phyloP scores from a whole-genome alignment of 768 basidiomycete genomes.

The Auricularia sp. region DNA sequence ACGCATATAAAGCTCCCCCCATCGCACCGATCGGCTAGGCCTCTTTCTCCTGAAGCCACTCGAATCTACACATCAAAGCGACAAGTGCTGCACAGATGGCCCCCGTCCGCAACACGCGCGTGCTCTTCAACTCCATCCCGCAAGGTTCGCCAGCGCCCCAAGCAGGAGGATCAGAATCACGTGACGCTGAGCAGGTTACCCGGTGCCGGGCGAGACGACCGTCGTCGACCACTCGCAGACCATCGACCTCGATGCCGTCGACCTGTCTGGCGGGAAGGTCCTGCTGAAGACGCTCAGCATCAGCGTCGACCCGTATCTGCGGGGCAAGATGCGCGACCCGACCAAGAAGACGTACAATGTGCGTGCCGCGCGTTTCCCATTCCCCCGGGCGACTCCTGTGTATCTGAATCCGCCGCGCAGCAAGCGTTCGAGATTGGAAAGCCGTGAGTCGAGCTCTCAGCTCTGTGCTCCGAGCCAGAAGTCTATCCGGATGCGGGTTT shows the following conservation, averaged over 20 bases:
- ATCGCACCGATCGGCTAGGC: too few relatives aligned
- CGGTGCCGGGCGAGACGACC: conserved; percentile 31
- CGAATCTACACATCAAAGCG: too few relatives aligned
- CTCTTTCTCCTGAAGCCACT: too few relatives aligned
- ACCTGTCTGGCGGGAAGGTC: conserved; percentile 34
- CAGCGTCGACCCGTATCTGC: conserved; percentile 36
- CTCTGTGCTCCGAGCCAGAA: too few relatives aligned
- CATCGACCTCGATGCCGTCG: conserved; percentile 41
- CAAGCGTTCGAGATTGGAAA: not conserved
- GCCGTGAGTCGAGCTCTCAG: not conserved
- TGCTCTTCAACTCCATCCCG: not conserved
- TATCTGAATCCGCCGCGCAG: not conserved
- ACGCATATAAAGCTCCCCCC: too few relatives aligned
- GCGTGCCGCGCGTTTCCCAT: not conserved
- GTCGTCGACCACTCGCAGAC: conserved; percentile 33
- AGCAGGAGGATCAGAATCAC: not conserved
- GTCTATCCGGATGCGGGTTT: not conserved
- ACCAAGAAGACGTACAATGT: not conserved
- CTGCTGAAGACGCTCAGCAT: conserved; percentile 41
- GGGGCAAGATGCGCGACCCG: conserved; percentile 25
- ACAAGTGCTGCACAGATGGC: not conserved
- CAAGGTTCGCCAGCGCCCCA: not conserved
- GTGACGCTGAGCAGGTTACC: conserved; percentile 2
- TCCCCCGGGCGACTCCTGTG: too few relatives aligned
- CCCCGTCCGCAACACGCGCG: not conserved